Evolutionary conservation across 2,329 filamentous ascomycete species (phyloP), one percentile per base, ranked within the genome.

Genomic region (Gnomoniopsis sp.): DNA sequence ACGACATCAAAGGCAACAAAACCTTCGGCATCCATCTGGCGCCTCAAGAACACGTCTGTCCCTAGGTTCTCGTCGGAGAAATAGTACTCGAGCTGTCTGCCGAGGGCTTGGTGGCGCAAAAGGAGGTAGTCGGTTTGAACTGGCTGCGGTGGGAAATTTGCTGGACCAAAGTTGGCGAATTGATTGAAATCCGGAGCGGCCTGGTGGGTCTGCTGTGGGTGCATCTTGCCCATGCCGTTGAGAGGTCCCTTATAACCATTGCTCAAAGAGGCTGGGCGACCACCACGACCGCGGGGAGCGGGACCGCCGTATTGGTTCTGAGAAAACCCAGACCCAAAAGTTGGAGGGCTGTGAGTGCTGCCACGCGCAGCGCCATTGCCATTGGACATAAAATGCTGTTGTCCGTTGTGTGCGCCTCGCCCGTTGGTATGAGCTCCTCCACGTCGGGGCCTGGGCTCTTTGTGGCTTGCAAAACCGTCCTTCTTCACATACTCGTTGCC

Each of bases 41-140:
- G 87, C 58, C 95, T 88, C 60, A 99, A 80, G 73, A 87, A 98
- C 68, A 90, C 81, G 69, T 99, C 95, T 75, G 96, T 97, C 81
- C 91, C 90, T 52, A 98, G 81, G 71, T 99, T 99, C 69, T 97
- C 90, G 30, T 96, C 84, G 0, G 93, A 98, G 75, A 99, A 96
- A 75, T 99, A 99, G 77, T 97, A 99, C 68, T 96, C 91, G 41
- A 92, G 83, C 69, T 82, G 77, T 64, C 70, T 71, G 56, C 75
- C 79, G 51, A 85, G 70, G 49, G 79, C 70, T 3, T 72, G 65
- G 41, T 79, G 56, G 43, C 26, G 68, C 53, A 17, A 74, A 54
- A 10, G 58, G 33, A 30, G 60, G 33, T 65, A 65, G 19, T 65
- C 44, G 6, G 60, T 55, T 23, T 60, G 67, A 36, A 63, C 59